phyloP scores from a whole-genome alignment of 352 stramenopile genomes.

The Phytopythium ostracodes region DNA sequence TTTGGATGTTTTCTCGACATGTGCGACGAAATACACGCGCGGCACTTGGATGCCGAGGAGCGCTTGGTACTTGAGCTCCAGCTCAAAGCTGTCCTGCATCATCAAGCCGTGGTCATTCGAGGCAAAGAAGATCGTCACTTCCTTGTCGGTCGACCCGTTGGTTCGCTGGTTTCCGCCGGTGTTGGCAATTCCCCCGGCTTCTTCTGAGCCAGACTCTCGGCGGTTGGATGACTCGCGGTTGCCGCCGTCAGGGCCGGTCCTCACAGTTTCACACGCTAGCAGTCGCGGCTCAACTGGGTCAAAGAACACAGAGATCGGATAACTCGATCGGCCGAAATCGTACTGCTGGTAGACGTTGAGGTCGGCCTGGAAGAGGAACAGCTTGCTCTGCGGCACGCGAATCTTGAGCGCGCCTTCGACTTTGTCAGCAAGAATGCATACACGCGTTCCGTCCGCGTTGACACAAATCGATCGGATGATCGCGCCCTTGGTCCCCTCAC shows the following conservation, averaged over 20 bases:
- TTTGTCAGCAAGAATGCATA: constrained; percentile 84
- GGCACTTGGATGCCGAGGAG: constrained; percentile 86
- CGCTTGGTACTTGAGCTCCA: constrained; percentile 75
- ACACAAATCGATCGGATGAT: constrained; percentile 70
- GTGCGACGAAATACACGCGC: constrained; percentile 68
- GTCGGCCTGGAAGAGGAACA: constrained; percentile 90
- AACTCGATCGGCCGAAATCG: constrained; percentile 77
- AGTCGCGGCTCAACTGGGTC: constrained; percentile 87
- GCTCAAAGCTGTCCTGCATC: constrained; percentile 89
- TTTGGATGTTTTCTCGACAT: constrained; percentile 33
- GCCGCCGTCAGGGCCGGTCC: constrained; percentile 29
- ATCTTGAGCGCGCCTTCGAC: constrained; percentile 78
- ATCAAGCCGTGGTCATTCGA: constrained; percentile 89
- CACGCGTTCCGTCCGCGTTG: constrained; percentile 88
- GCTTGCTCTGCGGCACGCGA: constrained; percentile 76
- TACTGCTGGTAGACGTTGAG: constrained; percentile 88
- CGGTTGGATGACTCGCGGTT: constrained; percentile 9
- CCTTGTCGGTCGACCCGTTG: constrained; percentile 55
- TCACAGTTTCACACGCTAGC: constrained; percentile 81
- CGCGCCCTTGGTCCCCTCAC: constrained; percentile 45
- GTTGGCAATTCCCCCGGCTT: background rate
- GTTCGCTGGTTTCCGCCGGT: constrained; percentile 9
- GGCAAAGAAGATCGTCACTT: constrained; percentile 91
- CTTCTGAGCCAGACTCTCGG: constrained; percentile 17
- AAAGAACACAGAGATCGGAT: constrained; percentile 86